Evolutionary conservation across 805 yeast genomes (phyloP).

Genomic region (Hanseniaspora singularis): DNA sequence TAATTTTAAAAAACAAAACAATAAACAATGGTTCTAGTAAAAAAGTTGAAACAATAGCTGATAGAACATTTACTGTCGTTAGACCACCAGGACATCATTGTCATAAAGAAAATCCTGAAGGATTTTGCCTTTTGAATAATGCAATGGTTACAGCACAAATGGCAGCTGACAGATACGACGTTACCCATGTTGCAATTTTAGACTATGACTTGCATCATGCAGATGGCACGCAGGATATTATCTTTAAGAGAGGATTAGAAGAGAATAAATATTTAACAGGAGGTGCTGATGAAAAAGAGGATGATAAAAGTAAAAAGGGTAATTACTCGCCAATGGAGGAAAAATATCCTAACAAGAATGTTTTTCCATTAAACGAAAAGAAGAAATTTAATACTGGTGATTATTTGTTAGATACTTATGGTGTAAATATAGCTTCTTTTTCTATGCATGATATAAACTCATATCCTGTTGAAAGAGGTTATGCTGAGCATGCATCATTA

Average conservation of each 20-base stretch:
- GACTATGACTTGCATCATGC: constrained; percentile 85
- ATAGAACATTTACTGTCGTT: constrained; percentile 51
- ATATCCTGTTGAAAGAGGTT: constrained; percentile 71
- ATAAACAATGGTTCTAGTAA: neutral
- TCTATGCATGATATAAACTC: constrained; percentile 78
- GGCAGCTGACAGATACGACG: constrained; percentile 47
- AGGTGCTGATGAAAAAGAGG: constrained; percentile 16
- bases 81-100: constrained; percentile 86
- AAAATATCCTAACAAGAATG: constrained; percentile 24
- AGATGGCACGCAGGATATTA: constrained; percentile 77
- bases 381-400: constrained; percentile 34
- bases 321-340: constrained; percentile 20
- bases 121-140: constrained; percentile 70
- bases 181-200: constrained; percentile 69
- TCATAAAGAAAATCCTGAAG: constrained; percentile 72
- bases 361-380: constrained; percentile 20
- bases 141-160: constrained; percentile 74
- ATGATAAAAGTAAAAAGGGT: constrained; percentile 19
- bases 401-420: constrained; percentile 32
- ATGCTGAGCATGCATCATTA: constrained; percentile 57
- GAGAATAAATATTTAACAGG: constrained; percentile 35
- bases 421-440: constrained; percentile 63
- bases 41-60: constrained; percentile 21
- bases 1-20: constrained; percentile 26
- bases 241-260: constrained; percentile 62